A percentile compares a stretch with the other conserved stretches of the same genome.
phyloP scores from a whole-genome alignment of 1,139 yeast species.

The Eremothecium gossypii region DNA sequence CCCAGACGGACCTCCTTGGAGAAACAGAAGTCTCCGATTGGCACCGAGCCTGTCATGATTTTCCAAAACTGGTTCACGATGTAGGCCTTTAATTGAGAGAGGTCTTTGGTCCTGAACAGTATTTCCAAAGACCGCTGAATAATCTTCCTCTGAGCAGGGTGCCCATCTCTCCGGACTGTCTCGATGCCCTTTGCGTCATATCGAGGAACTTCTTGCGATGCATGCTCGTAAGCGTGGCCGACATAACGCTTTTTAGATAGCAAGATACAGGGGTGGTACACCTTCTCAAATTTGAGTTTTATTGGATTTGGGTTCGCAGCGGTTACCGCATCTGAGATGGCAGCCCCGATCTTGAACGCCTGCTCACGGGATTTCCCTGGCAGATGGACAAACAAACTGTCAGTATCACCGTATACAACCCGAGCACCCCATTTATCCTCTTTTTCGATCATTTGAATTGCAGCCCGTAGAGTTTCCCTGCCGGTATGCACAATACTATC shows the following conservation, averaged over 20 bases:
- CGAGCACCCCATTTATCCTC: conserved; percentile 68
- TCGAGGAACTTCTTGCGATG: conserved; percentile 45
- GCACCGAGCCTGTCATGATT: conserved; percentile 50
- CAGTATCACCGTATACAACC: conserved; percentile 96
- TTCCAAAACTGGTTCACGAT: conserved; percentile 57
- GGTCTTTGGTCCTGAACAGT: conserved; percentile 62
- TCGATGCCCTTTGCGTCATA: conserved; percentile 97
- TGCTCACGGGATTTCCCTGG: conserved; percentile 74
- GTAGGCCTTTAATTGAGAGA: conserved; percentile 60
- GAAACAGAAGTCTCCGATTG: conserved; percentile 79
- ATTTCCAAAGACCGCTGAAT: conserved; percentile 60
- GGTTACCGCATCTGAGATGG: conserved; percentile 58
- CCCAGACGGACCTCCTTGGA: conserved; percentile 87
- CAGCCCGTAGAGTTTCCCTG: conserved; percentile 65
- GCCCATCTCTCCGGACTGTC: conserved; percentile 87
- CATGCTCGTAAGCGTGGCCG: conserved; percentile 65
- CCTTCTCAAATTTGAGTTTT: conserved; percentile 80
- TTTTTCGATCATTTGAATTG: conserved; percentile 59
- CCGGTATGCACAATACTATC: conserved; percentile 92
- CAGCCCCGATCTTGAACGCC: conserved; percentile 67
- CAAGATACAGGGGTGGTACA: conserved; percentile 76
- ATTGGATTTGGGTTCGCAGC: conserved; percentile 72
- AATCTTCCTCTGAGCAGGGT: conserved; percentile 82
- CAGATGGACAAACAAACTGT: conserved; percentile 78
- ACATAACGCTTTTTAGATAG: conserved; percentile 86